A percentile compares a stretch with the other conserved stretches of the same genome.
Evolutionary conservation across 2,329 filamentous ascomycete species (phyloP).

Genomic region (Penicillium hesseltinei): DNA sequence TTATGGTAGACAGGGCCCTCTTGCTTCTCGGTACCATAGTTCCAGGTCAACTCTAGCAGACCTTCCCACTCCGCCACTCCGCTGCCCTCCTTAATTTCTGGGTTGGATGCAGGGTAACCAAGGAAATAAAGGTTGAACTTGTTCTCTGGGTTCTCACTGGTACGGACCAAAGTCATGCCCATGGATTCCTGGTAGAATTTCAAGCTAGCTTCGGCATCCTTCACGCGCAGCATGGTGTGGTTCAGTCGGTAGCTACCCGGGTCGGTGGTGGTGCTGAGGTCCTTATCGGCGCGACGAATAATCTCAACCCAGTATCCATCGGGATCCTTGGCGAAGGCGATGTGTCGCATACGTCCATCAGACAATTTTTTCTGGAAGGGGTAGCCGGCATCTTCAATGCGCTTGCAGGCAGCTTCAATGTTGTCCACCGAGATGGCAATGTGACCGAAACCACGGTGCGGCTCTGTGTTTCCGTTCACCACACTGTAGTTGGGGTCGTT

Average conservation of each 20-base stretch:
- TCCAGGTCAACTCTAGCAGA: constrained; percentile 85
- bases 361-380: constrained; percentile 91
- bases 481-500: constrained; percentile 75
- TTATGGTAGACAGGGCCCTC: constrained; percentile 87
- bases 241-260: constrained; percentile 67
- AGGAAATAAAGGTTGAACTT: constrained; percentile 93
- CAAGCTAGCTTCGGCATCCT: constrained; percentile 70
- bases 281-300: constrained; percentile 69
- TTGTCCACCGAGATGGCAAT: constrained; percentile 79
- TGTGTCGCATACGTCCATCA: constrained; percentile 81
- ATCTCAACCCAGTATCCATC: constrained; percentile 71
- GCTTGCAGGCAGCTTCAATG: constrained; percentile 84
- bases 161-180: constrained; percentile 81
- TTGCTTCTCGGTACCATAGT: constrained; percentile 69
- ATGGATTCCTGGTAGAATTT: constrained; percentile 82
- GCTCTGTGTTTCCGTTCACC: constrained; percentile 88
- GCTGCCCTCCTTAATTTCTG: constrained; percentile 49
- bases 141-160: constrained; percentile 64
- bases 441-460: constrained; percentile 79
- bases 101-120: constrained; percentile 66
- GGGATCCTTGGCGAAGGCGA: constrained; percentile 87
- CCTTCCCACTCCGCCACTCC: constrained; percentile 71
- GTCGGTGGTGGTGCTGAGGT: constrained; percentile 70
- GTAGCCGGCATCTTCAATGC: constrained; percentile 86
- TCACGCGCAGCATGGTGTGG: constrained; percentile 83